These are phyloP conservation scores for Pichia thaimueangensis DNA, from an alignment of 805 yeast genomes.

Conservation along the genomic window DNA sequence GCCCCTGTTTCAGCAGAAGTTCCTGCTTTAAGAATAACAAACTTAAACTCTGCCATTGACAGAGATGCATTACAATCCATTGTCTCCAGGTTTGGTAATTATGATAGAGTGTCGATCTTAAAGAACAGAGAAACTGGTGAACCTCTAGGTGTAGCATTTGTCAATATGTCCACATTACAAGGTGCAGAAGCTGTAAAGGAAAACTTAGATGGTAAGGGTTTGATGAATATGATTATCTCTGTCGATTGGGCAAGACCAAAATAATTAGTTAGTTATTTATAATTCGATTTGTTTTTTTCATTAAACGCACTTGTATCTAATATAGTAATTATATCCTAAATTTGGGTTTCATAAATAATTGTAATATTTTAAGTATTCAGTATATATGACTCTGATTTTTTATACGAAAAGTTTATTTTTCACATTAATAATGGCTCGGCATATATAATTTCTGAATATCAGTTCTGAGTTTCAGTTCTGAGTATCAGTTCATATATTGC, in stretches of 20 bases:
- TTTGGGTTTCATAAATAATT: too few species aligned
- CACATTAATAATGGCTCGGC: too few species aligned
- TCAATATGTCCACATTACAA: conserved; percentile 62
- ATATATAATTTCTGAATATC: too few species aligned
- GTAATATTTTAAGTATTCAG: too few species aligned
- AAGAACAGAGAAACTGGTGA: conserved; percentile 90
- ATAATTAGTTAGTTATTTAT: too few species aligned
- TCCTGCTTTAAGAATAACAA: conserved; percentile 67
- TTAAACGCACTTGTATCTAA: too few species aligned
- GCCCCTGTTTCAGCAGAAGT: conserved; percentile 23
- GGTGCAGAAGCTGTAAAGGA: conserved; percentile 76
- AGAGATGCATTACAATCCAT: conserved; percentile 79
- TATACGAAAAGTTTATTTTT: too few species aligned
- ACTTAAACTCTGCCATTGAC: conserved; percentile 77
- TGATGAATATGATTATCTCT: conserved; percentile 75
- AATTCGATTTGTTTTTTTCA: too few species aligned
- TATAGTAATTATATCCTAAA: too few species aligned
- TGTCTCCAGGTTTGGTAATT: conserved; percentile 57
- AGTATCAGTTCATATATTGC: too few species aligned
- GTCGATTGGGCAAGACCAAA: conserved; percentile 55
- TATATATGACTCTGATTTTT: too few species aligned
- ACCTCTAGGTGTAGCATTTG: conserved; percentile 94
- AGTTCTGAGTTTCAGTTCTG: too few species aligned
- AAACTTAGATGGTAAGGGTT: conserved; percentile 81
- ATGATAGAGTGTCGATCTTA: conserved; percentile 73